Evolutionary conservation across 2,329 filamentous ascomycete genomes (phyloP), one percentile per base, ranked within the genome.

Genomic region (Neofusicoccum kwambonambiense): DNA sequence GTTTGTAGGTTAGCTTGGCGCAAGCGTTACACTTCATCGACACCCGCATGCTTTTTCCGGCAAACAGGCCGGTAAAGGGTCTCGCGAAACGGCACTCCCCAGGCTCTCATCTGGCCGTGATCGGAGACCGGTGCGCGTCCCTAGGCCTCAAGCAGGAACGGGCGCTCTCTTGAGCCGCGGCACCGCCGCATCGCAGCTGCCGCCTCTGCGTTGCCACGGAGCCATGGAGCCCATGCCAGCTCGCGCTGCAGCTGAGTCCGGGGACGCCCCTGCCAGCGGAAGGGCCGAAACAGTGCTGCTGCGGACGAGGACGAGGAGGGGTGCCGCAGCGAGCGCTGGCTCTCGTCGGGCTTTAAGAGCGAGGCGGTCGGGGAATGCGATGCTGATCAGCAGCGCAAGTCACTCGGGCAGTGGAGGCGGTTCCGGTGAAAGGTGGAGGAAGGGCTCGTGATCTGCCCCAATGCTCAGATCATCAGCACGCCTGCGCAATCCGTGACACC

Each of bases 371-470:
- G 6, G 27, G 27, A 31, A 31, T 31, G 27, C 6, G 27, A 31
- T 12, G 44, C 11, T n/a, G 37, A 58, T 58, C 54, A 45, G 39
- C 39, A 34, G 37, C 37, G 39, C 27, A 12, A 19, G 19, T 8
- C 17, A 35, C 12, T 15, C n/a, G 42, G 41, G 27, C 27, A 7
- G 52, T 44, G 52, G 37, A 57, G 39, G 44, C 39, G 5, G 35
- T 31, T 31, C 4, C 27, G 19, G 35, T n/a, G 19, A n/a, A 41
- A 57, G 52, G 39, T 31, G 54, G 54, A 31, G 27, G 27, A 31
- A 5, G 27, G 5, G 41, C 56, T 60, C 56, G 56, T 60, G 56
- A 60, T 60, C 56, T 60, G 56, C 56, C 56, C 56, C 42, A 27
- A 60, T 44, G 52, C 39, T 37, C 56, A 39, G 56, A 60, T 45